phyloP scores from a whole-genome alignment of 495 filamentous ascomycete genomes.

The Aspergillus indologenus region DNA sequence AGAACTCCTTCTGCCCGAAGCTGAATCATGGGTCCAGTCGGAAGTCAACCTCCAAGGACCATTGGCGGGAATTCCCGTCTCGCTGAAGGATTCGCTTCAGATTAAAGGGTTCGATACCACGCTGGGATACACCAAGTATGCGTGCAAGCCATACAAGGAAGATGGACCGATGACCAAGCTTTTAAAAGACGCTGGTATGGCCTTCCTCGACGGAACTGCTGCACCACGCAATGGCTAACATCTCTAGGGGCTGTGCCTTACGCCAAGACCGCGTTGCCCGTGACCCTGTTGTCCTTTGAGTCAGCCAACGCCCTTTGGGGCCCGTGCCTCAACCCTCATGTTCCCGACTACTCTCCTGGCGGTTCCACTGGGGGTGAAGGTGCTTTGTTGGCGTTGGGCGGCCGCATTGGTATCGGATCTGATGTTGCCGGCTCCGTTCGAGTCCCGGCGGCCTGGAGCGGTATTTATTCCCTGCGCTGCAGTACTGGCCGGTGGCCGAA shows the following conservation, averaged over 20 bases:
- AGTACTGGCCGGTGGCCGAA: conserved; percentile 97
- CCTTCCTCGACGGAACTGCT: neutral
- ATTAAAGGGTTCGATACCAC: conserved; percentile 85
- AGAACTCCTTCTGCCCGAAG: conserved; percentile 78
- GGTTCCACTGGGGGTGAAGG: conserved; percentile 89
- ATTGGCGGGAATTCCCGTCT: conserved; percentile 84
- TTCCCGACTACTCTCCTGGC: conserved; percentile 78
- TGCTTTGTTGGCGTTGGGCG: conserved; percentile 80
- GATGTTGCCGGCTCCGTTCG: conserved; percentile 93
- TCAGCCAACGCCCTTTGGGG: conserved; percentile 90
- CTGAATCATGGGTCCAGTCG: conserved; percentile 70
- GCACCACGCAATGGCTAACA: neutral
- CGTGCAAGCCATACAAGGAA: conserved; percentile 57
- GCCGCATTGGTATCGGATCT: conserved; percentile 89
- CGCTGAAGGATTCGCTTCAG: conserved; percentile 81
- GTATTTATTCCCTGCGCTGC: conserved; percentile 86
- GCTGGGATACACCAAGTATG: conserved; percentile 75
- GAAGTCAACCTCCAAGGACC: conserved; percentile 78
- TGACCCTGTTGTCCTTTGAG: conserved; percentile 89
- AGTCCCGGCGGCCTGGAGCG: conserved; percentile 84
- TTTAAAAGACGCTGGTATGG: conserved; percentile 77
- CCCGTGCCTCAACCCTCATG: conserved; percentile 78
- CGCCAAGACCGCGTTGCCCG: conserved; percentile 92
- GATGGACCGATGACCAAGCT: conserved; percentile 76
- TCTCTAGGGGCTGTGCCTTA: conserved; percentile 79